phyloP scores from a whole-genome alignment of 2,329 filamentous ascomycete genomes.

The Nannizzia gypsea region DNA sequence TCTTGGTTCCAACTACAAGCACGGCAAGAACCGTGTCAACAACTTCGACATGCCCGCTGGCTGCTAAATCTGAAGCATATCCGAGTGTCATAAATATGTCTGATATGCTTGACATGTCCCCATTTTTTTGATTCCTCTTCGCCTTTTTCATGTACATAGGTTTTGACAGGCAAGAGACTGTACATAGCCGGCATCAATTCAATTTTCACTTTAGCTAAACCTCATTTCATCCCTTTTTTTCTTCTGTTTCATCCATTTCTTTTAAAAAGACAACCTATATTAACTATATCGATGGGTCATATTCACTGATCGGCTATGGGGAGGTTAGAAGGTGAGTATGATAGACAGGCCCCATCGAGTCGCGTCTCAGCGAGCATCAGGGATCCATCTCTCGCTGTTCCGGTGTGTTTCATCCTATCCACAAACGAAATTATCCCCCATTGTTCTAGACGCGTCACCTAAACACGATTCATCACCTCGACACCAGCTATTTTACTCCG shows the following conservation, averaged over 20 bases:
- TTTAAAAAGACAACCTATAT: not conserved
- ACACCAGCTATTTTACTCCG: not conserved
- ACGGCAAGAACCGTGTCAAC: not conserved
- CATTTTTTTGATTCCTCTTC: not conserved
- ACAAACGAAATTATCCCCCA: not conserved
- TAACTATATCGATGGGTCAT: not conserved
- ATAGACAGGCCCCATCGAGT: too few species aligned
- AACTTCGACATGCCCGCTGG: constrained; percentile 2
- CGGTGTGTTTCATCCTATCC: not conserved
- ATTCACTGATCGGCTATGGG: not conserved
- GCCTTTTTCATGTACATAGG: constrained; percentile 9
- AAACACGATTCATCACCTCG: too few species aligned
- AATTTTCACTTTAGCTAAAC: not conserved
- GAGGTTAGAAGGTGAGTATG: too few species aligned
- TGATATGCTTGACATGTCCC: not conserved
- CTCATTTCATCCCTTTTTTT: not conserved
- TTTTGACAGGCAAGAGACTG: constrained; percentile 6
- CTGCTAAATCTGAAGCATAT: not conserved
- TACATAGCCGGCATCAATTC: not conserved
- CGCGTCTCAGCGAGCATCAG: not conserved
- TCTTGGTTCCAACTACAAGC: constrained; percentile 7
- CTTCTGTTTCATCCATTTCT: not conserved
- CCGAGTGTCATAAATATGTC: not conserved
- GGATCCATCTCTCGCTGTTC: not conserved
- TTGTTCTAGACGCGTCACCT: not conserved